Base-by-base conservation (phyloP, 257 asterid genomes). In the Marsdenia floribunda region DNA sequence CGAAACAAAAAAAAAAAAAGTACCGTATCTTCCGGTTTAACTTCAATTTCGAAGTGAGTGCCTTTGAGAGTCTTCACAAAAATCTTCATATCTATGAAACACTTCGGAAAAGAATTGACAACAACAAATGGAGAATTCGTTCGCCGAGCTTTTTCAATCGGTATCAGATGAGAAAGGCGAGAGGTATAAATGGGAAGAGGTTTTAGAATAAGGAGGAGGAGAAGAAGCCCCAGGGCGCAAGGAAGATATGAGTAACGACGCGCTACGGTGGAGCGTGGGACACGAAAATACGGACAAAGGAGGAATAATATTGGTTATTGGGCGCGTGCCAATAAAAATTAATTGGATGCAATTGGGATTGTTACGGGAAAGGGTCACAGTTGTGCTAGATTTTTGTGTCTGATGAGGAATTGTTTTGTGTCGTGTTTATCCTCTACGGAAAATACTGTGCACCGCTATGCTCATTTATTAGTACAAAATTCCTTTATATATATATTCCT, bases 11-110 rank as follows among this genome's bases (percentile, higher is more conserved):
- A 63, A 8, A 52, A 63, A 8, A 52, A 75, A 37, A 71, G 29
- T 11, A 83, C 87, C 76, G 79, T 60, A 49, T 83, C 79, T 47
- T 80, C 81, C 10, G 85, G 81, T 26, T 80, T 72, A 52, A 83
- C 87, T 72, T 75, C 71, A 63, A 83, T 57, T 68, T 83, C 83
- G 73, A 83, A 83, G 78, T 78, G 82, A 33, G 76, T 75, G 54
- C 87, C 85, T 60, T 83, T 80, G 61, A 83, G 82, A 55, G 87
- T 83, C 78, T 83, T 80, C 75, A 83, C 85, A 53, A 78, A 80
- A 64, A 83, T 63, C 82, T 83, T 83, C 87, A 83, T 83, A 11
- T 44, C 73, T 68, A 35, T 24, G 5, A 46, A 60, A 60, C 24
- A 22, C 44, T 60, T 47, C 16, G 0, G 52, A 13, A 29, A 26